phyloP scores from a whole-genome alignment of 2,329 filamentous ascomycete genomes.

The Aspergillus pseudonomiae region DNA sequence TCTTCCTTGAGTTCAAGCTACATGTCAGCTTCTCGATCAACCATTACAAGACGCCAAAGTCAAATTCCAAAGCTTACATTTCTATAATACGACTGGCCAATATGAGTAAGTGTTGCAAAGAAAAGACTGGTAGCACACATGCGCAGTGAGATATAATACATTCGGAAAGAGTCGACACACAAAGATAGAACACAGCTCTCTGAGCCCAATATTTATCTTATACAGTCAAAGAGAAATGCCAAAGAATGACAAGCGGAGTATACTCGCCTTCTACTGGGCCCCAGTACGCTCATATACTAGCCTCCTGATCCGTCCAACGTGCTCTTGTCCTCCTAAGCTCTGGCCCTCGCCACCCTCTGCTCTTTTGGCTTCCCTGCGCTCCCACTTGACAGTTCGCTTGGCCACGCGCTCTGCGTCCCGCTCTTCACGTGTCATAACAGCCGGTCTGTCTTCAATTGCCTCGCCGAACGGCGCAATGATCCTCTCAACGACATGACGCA shows the following conservation, averaged over 20 bases:
- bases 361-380: slow-evolving; percentile 33
- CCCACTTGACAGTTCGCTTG: slow-evolving; percentile 37
- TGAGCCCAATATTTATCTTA: neutral
- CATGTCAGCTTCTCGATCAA: neutral
- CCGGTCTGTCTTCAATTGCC: slow-evolving; percentile 39
- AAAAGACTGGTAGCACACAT: neutral
- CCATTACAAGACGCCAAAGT: neutral
- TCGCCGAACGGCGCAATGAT: slow-evolving; percentile 46
- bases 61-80: neutral
- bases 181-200: neutral
- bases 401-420: slow-evolving; percentile 34
- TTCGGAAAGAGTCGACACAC: neutral
- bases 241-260: neutral
- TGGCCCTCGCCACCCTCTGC: slow-evolving; percentile 19
- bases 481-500: slow-evolving; percentile 46
- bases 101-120: neutral
- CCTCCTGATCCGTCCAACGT: slow-evolving; percentile 32
- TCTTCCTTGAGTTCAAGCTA: neutral
- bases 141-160: slow-evolving; percentile 6
- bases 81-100: neutral
- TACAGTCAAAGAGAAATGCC: neutral
- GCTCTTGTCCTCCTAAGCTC: slow-evolving; percentile 23
- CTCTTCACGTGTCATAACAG: slow-evolving; percentile 40
- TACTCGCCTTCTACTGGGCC: neutral
- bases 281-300: slow-evolving; percentile 33